Conservation (phyloP, 148 eudicot species). For the Fallopia convolvulus region DNA sequence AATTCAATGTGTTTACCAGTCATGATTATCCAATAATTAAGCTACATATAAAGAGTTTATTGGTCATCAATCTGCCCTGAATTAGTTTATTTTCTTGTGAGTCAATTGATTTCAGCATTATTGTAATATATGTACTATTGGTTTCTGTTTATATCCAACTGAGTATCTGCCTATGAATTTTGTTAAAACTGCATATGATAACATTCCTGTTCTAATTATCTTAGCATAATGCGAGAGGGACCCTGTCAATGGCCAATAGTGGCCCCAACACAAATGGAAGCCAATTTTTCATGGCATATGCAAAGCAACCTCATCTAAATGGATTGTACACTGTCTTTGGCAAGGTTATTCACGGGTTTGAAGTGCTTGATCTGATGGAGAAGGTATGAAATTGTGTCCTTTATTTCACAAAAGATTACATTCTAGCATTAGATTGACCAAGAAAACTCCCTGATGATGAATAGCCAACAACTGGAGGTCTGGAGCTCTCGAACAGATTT, state of each 20-base stretch:
- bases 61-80: not conserved
- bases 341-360: slow-evolving; percentile 97
- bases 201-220: not conserved
- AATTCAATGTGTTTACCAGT: not conserved
- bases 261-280: slow-evolving; percentile 96
- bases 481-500: not conserved
- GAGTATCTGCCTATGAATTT: not conserved
- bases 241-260: slow-evolving; percentile 85
- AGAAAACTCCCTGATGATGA: not conserved
- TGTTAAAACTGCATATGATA: not conserved
- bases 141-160: not conserved
- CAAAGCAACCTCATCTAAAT: slow-evolving; percentile 95
- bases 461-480: not conserved
- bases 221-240: slow-evolving; percentile 96
- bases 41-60: not conserved
- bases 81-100: not conserved
- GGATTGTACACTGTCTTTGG: slow-evolving; percentile 87
- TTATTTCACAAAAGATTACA: not conserved
- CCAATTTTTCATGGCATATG: slow-evolving; percentile 84
- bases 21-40: not conserved
- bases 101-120: not conserved
- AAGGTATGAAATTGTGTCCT: slow-evolving; percentile 36
- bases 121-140: not conserved
- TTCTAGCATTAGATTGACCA: not conserved
- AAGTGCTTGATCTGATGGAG: slow-evolving; percentile 96